Conservation (phyloP, 768 basidiomycete genomes). For the Phylloporus arenicola region DNA sequence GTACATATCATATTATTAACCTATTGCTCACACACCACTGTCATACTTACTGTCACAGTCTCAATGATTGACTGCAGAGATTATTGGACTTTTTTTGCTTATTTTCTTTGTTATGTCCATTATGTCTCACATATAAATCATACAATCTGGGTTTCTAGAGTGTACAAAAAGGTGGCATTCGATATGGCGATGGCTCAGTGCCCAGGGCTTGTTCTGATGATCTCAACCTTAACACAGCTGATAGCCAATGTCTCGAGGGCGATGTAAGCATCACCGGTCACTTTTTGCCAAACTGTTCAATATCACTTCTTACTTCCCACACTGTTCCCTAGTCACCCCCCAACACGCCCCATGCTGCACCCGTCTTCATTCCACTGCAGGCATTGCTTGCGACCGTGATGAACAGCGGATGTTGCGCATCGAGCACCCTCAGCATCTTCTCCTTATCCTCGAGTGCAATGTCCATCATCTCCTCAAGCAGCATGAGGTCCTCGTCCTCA, state of each 20-base stretch:
- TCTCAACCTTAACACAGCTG: background rate
- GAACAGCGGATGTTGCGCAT: constrained; percentile 55
- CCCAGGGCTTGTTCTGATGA: background rate
- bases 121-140: background rate
- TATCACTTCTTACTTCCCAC: no score
- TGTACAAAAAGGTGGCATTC: background rate
- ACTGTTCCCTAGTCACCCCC: no score
- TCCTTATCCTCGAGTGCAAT: constrained; percentile 78
- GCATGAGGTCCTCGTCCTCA: constrained; percentile 58
- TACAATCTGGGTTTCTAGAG: background rate
- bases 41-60: background rate
- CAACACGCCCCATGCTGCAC: no score
- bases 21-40: constrained; percentile 11
- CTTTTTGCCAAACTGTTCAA: no score
- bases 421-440: constrained; percentile 52
- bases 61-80: background rate
- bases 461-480: constrained; percentile 79
- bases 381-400: constrained; percentile 58
- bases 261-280: no score
- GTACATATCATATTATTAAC: constrained; percentile 26
- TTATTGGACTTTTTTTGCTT: background rate
- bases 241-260: no score
- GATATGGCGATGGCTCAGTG: no score
- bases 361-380: no score
- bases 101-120: background rate